phyloP scores from a whole-genome alignment of 805 yeast genomes.

The Sugiyamaella marilandica region DNA sequence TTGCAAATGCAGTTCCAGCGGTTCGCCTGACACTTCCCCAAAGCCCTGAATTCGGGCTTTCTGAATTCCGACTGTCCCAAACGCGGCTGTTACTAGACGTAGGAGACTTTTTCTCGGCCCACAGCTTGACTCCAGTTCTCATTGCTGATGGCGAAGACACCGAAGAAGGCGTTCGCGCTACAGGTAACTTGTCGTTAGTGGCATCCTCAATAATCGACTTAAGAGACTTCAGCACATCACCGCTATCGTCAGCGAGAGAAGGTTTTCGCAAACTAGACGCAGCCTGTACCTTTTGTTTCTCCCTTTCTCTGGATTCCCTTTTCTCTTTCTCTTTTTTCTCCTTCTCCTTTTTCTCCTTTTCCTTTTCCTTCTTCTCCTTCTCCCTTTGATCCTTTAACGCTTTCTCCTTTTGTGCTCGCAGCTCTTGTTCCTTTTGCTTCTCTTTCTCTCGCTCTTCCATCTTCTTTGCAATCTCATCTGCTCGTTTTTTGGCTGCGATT shows the following conservation, averaged over 20 bases:
- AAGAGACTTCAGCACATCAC: slow-evolving; percentile 10
- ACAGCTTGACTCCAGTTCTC: slow-evolving; percentile 6
- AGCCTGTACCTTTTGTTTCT: not conserved
- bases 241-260: not conserved
- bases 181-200: slow-evolving; percentile 1
- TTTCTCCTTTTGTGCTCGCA: slow-evolving; percentile 6
- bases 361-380: slow-evolving; percentile 4
- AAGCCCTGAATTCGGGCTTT: not conserved
- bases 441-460: slow-evolving; percentile 21
- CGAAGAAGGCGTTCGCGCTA: not conserved
- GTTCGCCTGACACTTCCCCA: slow-evolving; percentile 7
- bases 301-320: not conserved
- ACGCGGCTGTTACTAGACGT: not conserved
- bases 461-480: slow-evolving; percentile 29
- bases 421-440: slow-evolving; percentile 18
- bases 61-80: not conserved
- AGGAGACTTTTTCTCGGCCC: not conserved
- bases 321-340: not conserved
- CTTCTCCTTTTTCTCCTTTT: not conserved
- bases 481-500: slow-evolving; percentile 27
- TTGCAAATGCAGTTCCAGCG: slow-evolving; percentile 4
- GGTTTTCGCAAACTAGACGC: not conserved
- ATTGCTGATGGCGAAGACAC: not conserved
- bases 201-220: slow-evolving; percentile 15
- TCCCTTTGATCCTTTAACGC: slow-evolving; percentile 4